phyloP scores from a whole-genome alignment of 257 asterid species.

The Penstemon newberryi region DNA sequence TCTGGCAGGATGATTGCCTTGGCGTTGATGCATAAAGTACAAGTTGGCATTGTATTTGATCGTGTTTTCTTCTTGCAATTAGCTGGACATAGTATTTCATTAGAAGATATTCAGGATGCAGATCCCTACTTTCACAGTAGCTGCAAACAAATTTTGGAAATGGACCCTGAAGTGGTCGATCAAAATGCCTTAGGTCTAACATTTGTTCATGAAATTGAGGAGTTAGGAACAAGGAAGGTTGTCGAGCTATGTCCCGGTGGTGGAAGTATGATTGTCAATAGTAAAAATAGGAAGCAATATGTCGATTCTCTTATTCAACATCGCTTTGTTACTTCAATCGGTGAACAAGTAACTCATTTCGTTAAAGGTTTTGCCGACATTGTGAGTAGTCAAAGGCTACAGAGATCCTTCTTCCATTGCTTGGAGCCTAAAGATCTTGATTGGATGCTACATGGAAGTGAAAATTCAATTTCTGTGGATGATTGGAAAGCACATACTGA shows the following conservation, averaged over 20 bases:
- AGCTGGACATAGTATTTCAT: slow-evolving; percentile 59
- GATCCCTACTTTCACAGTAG: slow-evolving; percentile 83
- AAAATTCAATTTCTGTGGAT: slow-evolving; percentile 70
- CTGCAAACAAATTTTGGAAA: slow-evolving; percentile 89
- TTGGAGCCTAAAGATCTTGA: slow-evolving; percentile 80
- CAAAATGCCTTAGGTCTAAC: slow-evolving; percentile 88
- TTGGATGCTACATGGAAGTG: slow-evolving; percentile 82
- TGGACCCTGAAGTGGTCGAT: slow-evolving; percentile 83
- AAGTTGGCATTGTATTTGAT: slow-evolving; percentile 87
- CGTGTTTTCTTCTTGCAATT: slow-evolving; percentile 77
- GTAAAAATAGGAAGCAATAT: slow-evolving; percentile 71
- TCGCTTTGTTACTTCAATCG: slow-evolving; percentile 64
- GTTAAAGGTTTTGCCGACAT: slow-evolving; percentile 74
- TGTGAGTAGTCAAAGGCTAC: slow-evolving; percentile 38
- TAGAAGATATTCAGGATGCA: slow-evolving; percentile 84
- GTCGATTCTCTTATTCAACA: slow-evolving; percentile 74
- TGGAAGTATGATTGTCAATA: slow-evolving; percentile 57
- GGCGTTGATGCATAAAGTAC: slow-evolving; percentile 90
- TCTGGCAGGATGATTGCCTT: slow-evolving; percentile 90
- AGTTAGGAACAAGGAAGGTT: slow-evolving; percentile 73
- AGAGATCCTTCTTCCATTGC: slow-evolving; percentile 65
- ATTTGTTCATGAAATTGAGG: slow-evolving; percentile 76
- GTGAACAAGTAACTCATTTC: slow-evolving; percentile 68
- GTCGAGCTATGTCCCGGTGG: slow-evolving; percentile 80
- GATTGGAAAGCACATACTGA: slow-evolving; percentile 96